phyloP scores from a whole-genome alignment of 139 green algal species.

The Chlamydomonas applanata region DNA sequence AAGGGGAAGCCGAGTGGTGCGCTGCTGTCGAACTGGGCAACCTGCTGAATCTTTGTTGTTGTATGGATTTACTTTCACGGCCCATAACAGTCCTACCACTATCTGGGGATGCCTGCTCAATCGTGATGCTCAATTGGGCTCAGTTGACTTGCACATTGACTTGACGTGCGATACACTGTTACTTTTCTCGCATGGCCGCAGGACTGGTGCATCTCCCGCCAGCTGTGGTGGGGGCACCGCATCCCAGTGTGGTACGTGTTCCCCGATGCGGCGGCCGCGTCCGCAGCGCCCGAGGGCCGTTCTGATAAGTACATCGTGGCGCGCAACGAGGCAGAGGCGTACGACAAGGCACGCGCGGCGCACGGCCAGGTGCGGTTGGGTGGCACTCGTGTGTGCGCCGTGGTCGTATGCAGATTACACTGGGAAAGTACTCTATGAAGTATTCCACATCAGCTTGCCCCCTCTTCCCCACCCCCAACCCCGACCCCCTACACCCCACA shows the following conservation, averaged over 20 bases:
- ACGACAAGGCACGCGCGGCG: constrained; percentile 49
- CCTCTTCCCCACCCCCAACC: background rate
- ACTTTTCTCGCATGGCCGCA: constrained; percentile 13
- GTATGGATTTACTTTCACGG: no score
- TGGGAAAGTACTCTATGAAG: no score
- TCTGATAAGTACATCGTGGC: constrained; percentile 76
- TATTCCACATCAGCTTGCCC: no score
- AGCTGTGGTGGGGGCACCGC: constrained; percentile 96
- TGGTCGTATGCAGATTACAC: no score
- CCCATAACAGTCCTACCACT: no score
- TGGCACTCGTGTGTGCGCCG: no score
- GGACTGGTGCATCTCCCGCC: constrained; percentile 94
- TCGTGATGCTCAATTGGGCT: background rate
- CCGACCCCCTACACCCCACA: constrained; percentile 19
- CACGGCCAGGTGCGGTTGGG: background rate
- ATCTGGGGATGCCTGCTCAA: no score
- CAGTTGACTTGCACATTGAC: background rate
- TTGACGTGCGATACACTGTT: background rate
- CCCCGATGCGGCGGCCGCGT: constrained; percentile 14
- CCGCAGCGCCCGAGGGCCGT: constrained; percentile 15
- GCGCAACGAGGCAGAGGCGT: constrained; percentile 68
- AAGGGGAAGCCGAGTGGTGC: no score
- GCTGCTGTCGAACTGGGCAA: no score
- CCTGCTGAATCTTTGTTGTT: no score
- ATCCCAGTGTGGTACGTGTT: constrained; percentile 88